These are phyloP conservation scores for Thermothielavioides terrestris DNA, from an alignment of 495 filamentous ascomycete genomes.

Conservation along the genomic window DNA sequence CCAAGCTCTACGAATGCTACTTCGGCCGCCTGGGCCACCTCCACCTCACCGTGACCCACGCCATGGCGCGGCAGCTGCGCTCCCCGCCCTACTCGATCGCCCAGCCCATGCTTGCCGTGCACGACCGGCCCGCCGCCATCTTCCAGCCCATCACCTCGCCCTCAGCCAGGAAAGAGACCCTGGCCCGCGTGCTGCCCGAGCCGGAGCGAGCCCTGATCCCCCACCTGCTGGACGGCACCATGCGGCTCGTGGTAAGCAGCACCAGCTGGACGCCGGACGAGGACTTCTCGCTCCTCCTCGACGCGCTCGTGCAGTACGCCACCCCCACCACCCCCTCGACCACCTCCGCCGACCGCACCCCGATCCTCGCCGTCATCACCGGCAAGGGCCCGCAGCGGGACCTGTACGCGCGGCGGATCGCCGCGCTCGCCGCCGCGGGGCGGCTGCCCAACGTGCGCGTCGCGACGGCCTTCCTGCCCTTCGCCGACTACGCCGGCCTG, in stretches of 20 bases:
- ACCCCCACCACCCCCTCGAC: conserved; percentile 21
- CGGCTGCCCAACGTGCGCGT: conserved; percentile 61
- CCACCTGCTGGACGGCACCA: conserved; percentile 45
- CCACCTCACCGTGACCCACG: conserved; percentile 80
- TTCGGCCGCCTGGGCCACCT: conserved; percentile 60
- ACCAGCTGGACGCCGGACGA: conserved; percentile 97
- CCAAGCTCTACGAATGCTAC: conserved; percentile 64
- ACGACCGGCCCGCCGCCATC: conserved; percentile 78
- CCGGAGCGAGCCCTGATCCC: conserved; percentile 44
- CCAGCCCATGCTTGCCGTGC: conserved; percentile 60
- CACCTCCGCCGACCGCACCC: conserved; percentile 30
- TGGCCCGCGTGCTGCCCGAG: conserved; percentile 45
- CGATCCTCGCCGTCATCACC: conserved; percentile 72
- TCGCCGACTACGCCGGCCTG: conserved; percentile 74
- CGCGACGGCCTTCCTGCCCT: conserved; percentile 71
- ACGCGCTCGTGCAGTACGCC: conserved; percentile 65
- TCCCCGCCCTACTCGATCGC: conserved; percentile 50
- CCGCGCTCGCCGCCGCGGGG: conserved; percentile 45
- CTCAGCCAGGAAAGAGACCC: conserved; percentile 46
- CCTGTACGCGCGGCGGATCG: conserved; percentile 60
- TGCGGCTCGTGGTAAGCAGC: conserved; percentile 70
- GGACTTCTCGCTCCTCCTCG: conserved; percentile 85
- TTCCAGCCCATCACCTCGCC: conserved; percentile 58
- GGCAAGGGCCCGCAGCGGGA: conserved; percentile 82
- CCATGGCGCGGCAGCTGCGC: conserved; percentile 70